Base-by-base conservation (phyloP, 352 stramenopile genomes). In the Globisporangium apiculatum region DNA sequence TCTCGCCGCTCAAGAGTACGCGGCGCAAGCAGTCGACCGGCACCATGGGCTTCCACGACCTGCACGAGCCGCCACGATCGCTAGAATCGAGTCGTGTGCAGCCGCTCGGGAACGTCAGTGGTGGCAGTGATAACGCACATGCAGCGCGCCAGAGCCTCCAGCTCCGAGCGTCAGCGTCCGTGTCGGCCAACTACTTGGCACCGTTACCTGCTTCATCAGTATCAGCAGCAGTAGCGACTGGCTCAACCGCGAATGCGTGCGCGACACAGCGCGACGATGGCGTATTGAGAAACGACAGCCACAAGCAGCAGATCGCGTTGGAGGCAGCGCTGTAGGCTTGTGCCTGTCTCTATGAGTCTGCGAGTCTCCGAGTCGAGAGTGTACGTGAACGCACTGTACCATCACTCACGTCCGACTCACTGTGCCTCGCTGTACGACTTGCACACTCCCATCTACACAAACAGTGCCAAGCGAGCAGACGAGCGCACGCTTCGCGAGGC, bases 1-100 rank as follows among this genome's bases (percentile, higher is more conserved):
- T 79, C 17, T 77, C 71, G 5, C 67, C 66, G 36, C 50, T 77
- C 9, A 79, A 79, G 58, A 35, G 24, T 1, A 53, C 61, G 14
- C 36, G 45, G 31, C 31, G 56, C 14, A 48, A 43, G n/a, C 45
- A 35, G 15, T 55, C 17, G n/a, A 48, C 24, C 1, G 36, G 38
- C 6, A 35, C 35, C 5, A 53, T 47, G 35, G 48, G 35, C 3
- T 65, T 65, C 47, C 48, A 57, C 14, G 49, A 51, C 4, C 9
- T 65, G 11, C 17, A 53, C 14, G 41, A 61, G 11, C n/a, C 40
- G 11, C 51, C 51, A 47, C 37, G 36, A 11, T 10, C 17, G 7
- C 31, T 31, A 18, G 7, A 18, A 14, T 51, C 42, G 12, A 47
- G 42, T 47, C 42, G 42, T 14, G 42, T 24, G 18, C 18, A 47